A percentile compares a stretch with the other conserved stretches of the same genome.
Conservation (phyloP, 257 asterid species). For the Scutellaria barbata region DNA sequence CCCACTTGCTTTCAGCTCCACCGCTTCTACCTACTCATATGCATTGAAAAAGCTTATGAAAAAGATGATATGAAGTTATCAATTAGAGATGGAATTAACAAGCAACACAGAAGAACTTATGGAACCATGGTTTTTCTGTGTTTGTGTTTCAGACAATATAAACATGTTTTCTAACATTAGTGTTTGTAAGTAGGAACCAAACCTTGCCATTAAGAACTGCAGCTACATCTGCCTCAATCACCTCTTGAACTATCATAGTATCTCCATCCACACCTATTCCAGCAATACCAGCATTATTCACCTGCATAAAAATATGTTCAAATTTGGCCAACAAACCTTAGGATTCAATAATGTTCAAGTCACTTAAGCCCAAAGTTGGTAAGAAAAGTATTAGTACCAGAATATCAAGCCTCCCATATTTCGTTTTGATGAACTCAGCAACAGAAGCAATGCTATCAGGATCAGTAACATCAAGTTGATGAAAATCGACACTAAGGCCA, state of each 20-base stretch:
- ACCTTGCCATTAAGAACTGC: slow-evolving; percentile 8
- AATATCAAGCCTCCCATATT: slow-evolving; percentile 53
- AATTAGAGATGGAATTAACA: too few relatives aligned
- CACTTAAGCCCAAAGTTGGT: too few relatives aligned
- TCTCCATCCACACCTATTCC: slow-evolving; percentile 45
- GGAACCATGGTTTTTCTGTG: too few relatives aligned
- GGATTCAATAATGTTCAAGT: too few relatives aligned
- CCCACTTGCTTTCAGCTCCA: slow-evolving; percentile 24
- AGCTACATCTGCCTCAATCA: neutral
- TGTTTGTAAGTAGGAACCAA: neutral
- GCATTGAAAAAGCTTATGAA: too few relatives aligned
- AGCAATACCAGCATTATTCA: slow-evolving; percentile 53
- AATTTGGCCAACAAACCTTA: neutral
- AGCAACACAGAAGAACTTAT: too few relatives aligned
- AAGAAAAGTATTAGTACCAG: slow-evolving; percentile 34
- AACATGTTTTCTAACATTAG: too few relatives aligned
- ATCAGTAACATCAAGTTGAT: slow-evolving; percentile 53
- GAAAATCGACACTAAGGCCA: slow-evolving; percentile 37
- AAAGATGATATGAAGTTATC: too few relatives aligned
- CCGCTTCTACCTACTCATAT: neutral
- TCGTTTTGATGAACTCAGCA: slow-evolving; percentile 36
- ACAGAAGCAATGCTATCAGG: slow-evolving; percentile 40
- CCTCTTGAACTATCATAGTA: slow-evolving; percentile 27
- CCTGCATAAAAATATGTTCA: slow-evolving; percentile 33
- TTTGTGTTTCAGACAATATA: too few relatives aligned